These are phyloP conservation scores for Westerdykella sp. DNA, from an alignment of 2,329 filamentous ascomycete species.

Conservation along the genomic window DNA sequence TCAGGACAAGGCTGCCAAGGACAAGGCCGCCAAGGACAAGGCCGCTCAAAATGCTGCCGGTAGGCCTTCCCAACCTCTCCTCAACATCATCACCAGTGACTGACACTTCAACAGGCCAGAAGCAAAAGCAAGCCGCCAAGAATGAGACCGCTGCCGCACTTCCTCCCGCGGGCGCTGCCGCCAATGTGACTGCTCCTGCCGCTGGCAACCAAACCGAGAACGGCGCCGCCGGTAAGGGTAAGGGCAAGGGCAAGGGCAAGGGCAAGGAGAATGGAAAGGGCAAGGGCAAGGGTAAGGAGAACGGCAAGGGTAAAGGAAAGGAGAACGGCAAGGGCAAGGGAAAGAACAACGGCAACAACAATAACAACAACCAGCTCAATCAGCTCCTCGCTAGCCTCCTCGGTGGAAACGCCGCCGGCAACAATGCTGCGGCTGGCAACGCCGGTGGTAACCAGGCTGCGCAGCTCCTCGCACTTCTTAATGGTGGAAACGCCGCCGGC, in stretches of 20 bases:
- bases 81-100: background rate
- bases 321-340: background rate
- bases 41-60: constrained; percentile 9
- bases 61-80: constrained; percentile 2
- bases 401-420: background rate
- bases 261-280: constrained; percentile 6
- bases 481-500: background rate
- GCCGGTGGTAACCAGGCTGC: background rate
- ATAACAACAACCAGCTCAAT: background rate
- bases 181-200: constrained; percentile 5
- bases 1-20: constrained; percentile 3
- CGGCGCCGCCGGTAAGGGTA: constrained; percentile 5
- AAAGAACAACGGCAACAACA: constrained; percentile 2
- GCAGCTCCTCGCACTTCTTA: no score
- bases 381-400: no score
- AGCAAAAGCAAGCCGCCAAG: background rate
- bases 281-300: constrained; percentile 4
- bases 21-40: constrained; percentile 4
- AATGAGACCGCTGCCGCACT: constrained; percentile 8
- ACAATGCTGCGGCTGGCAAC: background rate
- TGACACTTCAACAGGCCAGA: constrained; percentile 1
- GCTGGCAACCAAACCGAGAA: constrained; percentile 5
- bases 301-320: constrained; percentile 3
- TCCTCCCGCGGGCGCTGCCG: constrained; percentile 3
- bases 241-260: constrained; percentile 7